Conservation (phyloP, 495 filamentous ascomycete species). For the Penicillium crystallinum region DNA sequence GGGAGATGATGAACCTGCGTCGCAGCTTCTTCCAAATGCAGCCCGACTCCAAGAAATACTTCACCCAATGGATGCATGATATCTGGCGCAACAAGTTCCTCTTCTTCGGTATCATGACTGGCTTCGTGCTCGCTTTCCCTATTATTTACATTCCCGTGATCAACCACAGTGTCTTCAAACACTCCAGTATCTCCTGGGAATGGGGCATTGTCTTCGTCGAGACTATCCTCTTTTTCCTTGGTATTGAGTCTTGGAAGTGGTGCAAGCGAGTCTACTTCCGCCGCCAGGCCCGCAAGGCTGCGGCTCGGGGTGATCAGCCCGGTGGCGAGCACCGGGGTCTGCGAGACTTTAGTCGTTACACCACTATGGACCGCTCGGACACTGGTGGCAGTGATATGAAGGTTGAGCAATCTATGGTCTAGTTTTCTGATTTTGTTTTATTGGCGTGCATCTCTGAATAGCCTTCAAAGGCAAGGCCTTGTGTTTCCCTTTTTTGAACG, state of each 20-base stretch:
- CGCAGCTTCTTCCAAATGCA: conserved; percentile 66
- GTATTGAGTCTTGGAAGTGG: conserved; percentile 65
- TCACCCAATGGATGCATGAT: conserved; percentile 54
- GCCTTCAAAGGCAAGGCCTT: neutral
- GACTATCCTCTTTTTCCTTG: conserved; percentile 55
- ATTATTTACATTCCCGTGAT: conserved; percentile 68
- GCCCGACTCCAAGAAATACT: conserved; percentile 46
- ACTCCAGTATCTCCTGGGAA: conserved; percentile 67
- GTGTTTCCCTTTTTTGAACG: neutral
- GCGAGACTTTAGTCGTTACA: conserved; percentile 34
- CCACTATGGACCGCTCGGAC: conserved; percentile 38
- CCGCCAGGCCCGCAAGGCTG: conserved; percentile 18
- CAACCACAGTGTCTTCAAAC: conserved; percentile 65
- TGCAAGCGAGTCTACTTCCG: conserved; percentile 53
- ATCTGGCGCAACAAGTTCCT: conserved; percentile 70
- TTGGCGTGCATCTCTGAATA: neutral
- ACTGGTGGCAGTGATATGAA: conserved; percentile 31
- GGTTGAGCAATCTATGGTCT: conserved; percentile 33
- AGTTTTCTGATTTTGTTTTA: neutral
- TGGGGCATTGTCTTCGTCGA: conserved; percentile 61
- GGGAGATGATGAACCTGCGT: conserved; percentile 67
- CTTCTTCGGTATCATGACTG: conserved; percentile 62
- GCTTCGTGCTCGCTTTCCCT: conserved; percentile 67
- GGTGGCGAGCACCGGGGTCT: conserved; percentile 11
- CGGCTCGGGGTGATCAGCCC: conserved; percentile 1